Evolutionary conservation across 345 rosid species (phyloP), one percentile per base, ranked within the genome.

Genomic region (Arabidopsis suecica): DNA sequence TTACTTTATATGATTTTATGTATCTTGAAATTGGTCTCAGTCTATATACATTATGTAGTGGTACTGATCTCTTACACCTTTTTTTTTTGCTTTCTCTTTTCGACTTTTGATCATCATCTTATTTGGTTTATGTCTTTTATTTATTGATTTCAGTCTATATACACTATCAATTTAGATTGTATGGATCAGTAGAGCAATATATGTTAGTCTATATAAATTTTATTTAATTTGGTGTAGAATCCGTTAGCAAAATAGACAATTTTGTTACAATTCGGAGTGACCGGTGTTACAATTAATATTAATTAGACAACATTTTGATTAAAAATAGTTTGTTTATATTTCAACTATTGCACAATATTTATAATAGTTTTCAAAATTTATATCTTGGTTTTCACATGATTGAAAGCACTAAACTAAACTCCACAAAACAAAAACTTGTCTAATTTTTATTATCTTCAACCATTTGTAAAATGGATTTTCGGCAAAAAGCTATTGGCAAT

Each of bases 11-110:
- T 58, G 42, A 16, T 34, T 13, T 13, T 40, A 60, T 61, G 65
- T 6, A 61, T 61, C 66, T 23, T 13, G 5, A 2, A 12, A 13
- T 62, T 62, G 67, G 8, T 62, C 42, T 62, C 23, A 62, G 51
- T 62, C 37, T 42, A 25, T 14, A 18, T 61, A 7, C 66, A 61
- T 23, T 41, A 25, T 42, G 13, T 41, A 25, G 23, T 42, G 41
- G 66, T 6, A 13, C 6, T 16, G 18, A 16, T 12, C 12, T 40
- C 48, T 61, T 16, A 3, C 42, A 60, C 16, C 49, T 60, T 59
- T 37, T 18, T 11, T 42, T 40, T 3, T 11, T 41, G 3, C n/a
- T 41, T 53, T 25, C 3, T 16, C 12, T 33, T 58, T 34, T 5
- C 14, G 14, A 58, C 44, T 58, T 34, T 33, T 58, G 25, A 34